These are phyloP conservation scores for Colletotrichum graminicola DNA, from an alignment of 2,329 filamentous ascomycete species.

Conservation along the genomic window DNA sequence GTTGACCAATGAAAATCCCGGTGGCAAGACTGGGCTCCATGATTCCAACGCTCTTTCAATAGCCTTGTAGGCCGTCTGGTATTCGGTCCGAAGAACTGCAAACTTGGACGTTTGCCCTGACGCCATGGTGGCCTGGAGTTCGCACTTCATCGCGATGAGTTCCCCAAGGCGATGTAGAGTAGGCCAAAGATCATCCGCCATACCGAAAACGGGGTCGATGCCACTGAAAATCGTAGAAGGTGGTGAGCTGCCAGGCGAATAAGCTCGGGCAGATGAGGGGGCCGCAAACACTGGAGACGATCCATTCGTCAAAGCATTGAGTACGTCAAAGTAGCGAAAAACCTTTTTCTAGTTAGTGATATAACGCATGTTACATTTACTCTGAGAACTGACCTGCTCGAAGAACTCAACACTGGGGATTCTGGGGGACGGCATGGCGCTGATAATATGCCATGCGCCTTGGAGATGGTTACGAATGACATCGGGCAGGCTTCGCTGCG, in stretches of 20 bases:
- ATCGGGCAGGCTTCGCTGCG: slow-evolving; percentile 31
- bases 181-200: slow-evolving; percentile 40
- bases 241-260: slow-evolving; percentile 26
- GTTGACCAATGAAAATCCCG: slow-evolving; percentile 40
- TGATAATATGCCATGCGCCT: slow-evolving; percentile 35
- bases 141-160: slow-evolving; percentile 29
- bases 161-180: slow-evolving; percentile 35
- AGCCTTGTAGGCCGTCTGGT: slow-evolving; percentile 30
- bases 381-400: slow-evolving; percentile 21
- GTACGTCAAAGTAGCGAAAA: slow-evolving; percentile 40
- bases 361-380: too few species aligned
- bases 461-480: slow-evolving; percentile 31
- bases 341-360: slow-evolving; percentile 23
- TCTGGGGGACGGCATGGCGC: slow-evolving; percentile 23
- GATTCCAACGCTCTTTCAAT: slow-evolving; percentile 33
- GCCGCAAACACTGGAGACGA: slow-evolving; percentile 29
- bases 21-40: slow-evolving; percentile 34
- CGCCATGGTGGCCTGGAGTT: slow-evolving; percentile 28
- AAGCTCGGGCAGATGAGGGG: slow-evolving; percentile 19
- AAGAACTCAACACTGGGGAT: slow-evolving; percentile 34
- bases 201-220: slow-evolving; percentile 28
- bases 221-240: not conserved
- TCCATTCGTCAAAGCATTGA: slow-evolving; percentile 36
- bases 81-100: slow-evolving; percentile 34
- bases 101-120: slow-evolving; percentile 28